Percentiles rank a stretch among this genome's conserved stretches.
Conservation (phyloP, 305 asterid species). For the Lippia alba region DNA sequence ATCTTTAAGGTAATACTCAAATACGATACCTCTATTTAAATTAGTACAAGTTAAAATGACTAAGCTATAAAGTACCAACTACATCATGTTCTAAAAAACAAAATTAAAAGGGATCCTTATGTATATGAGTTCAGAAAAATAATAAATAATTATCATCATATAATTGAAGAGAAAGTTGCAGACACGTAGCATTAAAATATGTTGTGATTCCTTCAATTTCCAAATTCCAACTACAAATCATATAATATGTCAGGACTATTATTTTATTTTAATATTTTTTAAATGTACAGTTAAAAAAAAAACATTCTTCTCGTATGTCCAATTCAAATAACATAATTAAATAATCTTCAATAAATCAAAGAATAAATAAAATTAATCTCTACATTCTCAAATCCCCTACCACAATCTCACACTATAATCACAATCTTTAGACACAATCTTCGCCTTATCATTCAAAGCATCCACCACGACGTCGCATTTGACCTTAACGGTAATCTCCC, state of each 20-base stretch:
- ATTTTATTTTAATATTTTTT: background rate
- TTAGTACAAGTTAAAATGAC: too few species aligned
- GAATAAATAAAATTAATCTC: background rate
- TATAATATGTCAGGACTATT: background rate
- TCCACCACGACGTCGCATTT: slow-evolving; percentile 58
- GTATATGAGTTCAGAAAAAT: too few species aligned
- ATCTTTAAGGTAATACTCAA: too few species aligned
- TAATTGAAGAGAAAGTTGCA: too few species aligned
- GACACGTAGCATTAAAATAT: too few species aligned
- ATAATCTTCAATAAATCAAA: background rate
- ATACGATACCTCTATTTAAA: too few species aligned
- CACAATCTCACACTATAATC: slow-evolving; percentile 54
- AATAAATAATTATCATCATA: too few species aligned
- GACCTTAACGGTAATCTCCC: slow-evolving; percentile 55
- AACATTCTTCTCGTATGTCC: background rate
- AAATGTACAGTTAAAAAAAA: background rate
- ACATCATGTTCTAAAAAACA: too few species aligned
- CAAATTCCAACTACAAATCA: too few species aligned
- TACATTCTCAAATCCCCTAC: slow-evolving; percentile 36
- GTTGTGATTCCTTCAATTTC: too few species aligned
- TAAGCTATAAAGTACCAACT: too few species aligned
- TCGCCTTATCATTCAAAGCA: slow-evolving; percentile 47
- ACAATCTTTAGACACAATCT: slow-evolving; percentile 51
- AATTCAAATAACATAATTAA: background rate
- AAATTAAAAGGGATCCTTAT: too few species aligned